Evolutionary conservation across 768 basidiomycete genomes (phyloP), one percentile per base, ranked within the genome.

Genomic region (Termitomyces sp.): DNA sequence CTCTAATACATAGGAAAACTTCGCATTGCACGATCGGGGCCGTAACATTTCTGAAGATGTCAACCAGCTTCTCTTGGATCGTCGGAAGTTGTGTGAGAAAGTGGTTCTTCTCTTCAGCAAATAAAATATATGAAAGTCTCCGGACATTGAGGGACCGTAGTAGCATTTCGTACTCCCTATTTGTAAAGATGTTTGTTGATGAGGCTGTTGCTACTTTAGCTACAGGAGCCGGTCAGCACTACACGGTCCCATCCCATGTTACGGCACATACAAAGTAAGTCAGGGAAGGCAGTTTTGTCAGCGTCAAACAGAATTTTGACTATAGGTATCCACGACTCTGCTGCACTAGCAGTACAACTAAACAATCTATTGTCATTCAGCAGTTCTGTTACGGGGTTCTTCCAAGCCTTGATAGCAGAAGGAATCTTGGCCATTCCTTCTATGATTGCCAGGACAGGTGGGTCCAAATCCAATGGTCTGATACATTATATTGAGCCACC

Each of bases 51-150:
- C 91, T 84, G 47, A 98, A 73, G 3, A 94, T 86, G 60, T 99
- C 97, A 10, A 97, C 97, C 14, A 99, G 77, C 71, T 91, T 97
- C 73, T 98, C 97, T 69, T 98, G 94, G n/a, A 99, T 91, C 30
- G 83, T 82, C 15, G 97, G 97, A 35, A 99, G 76, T 59, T 94
- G 90, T 0, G 85, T 85, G 50, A 98, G 70, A 73, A 91, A 97
- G 52, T 92, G 87, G 66, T 99, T 96, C 72, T 89, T 90, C 62
- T 94, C 94, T 14, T 87, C 92, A 1, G 89, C 75, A 54, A 94
- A 85, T n/a, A 99, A 69, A 33, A 89, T 81, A 66, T 91, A 92
- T 5, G 94, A 92, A 41, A 98, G 74, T 33, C 96, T 79, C 42
- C 97, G 84, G 19, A 99, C 76, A 64, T 91, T 94, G 52, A 94